Evolutionary conservation across 148 eudicot genomes (phyloP).

Genomic region (Persicaria maculosa): DNA sequence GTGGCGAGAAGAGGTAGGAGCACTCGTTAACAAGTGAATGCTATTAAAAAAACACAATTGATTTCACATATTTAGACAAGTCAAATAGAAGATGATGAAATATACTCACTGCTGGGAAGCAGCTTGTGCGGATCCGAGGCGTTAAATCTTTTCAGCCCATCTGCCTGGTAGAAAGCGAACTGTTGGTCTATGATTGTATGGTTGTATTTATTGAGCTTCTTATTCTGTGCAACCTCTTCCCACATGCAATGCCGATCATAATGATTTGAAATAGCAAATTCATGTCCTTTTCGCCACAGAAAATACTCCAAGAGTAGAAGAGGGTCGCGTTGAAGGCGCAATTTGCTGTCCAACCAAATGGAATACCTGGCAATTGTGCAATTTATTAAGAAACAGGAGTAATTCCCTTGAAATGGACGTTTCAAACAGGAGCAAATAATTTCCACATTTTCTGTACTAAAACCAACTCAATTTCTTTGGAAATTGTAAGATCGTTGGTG

Average conservation of each 20-base stretch:
- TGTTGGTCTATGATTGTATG: constrained; percentile 85
- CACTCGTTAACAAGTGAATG: background rate
- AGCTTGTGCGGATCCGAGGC: constrained; percentile 71
- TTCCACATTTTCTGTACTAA: background rate
- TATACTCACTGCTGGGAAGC: constrained; percentile 84
- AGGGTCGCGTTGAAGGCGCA: constrained; percentile 91
- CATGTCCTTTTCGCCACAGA: constrained; percentile 84
- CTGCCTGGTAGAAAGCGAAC: constrained; percentile 88
- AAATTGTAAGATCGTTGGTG: too few species aligned
- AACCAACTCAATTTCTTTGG: background rate
- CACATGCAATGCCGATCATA: constrained; percentile 98
- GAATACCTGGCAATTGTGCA: constrained; percentile 57
- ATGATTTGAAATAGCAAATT: constrained; percentile 96
- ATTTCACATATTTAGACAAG: background rate
- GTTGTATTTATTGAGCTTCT: constrained; percentile 93
- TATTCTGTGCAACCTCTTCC: constrained; percentile 97
- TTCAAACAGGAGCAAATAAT: background rate
- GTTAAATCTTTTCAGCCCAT: constrained; percentile 80
- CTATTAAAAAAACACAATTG: background rate
- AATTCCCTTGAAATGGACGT: background rate
- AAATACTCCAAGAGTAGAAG: constrained; percentile 80
- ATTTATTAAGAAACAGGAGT: constrained; percentile 5
- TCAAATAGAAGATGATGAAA: constrained; percentile 12
- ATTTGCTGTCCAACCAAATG: constrained; percentile 95
- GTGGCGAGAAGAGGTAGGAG: constrained; percentile 21